A percentile compares a stretch with the other conserved stretches of the same genome.
Conservation (phyloP, 345 rosid species). For the Microthlaspi erraticum region DNA sequence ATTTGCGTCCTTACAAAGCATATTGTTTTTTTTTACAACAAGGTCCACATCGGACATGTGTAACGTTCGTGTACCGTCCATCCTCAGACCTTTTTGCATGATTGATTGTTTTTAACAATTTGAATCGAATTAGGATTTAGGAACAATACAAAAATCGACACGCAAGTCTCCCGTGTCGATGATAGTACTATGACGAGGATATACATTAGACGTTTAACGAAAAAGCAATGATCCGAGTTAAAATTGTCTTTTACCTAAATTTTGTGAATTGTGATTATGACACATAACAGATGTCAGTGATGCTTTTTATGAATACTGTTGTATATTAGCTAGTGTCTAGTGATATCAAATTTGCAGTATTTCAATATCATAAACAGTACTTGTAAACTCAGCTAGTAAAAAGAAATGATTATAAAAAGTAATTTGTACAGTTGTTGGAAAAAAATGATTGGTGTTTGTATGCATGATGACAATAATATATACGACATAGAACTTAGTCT, state of each 20-base stretch:
- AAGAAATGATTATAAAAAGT: background rate
- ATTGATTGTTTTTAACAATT: conserved; percentile 27
- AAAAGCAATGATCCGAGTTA: conserved; percentile 13
- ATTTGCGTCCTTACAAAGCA: conserved; percentile 12
- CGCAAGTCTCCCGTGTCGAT: conserved; percentile 44
- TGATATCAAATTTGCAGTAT: background rate
- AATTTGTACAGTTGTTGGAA: background rate
- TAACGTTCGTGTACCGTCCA: conserved; percentile 26
- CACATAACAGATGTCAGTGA: background rate
- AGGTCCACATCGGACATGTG: conserved; percentile 37
- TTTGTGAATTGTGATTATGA: background rate
- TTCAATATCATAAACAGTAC: conserved; percentile 17
- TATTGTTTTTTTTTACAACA: background rate
- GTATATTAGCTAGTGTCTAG: background rate
- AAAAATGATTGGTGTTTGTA: conserved; percentile 11
- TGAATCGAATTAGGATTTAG: background rate
- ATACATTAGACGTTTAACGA: background rate
- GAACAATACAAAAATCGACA: conserved; percentile 10
- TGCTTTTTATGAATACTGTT: background rate
- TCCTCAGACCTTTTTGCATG: conserved; percentile 32
- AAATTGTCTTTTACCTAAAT: background rate
- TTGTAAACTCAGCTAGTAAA: background rate
- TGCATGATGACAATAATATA: conserved; percentile 19
- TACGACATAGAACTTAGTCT: background rate
- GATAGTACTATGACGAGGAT: conserved; percentile 22